phyloP scores from a whole-genome alignment of 2,329 filamentous ascomycete genomes.

The Grosmannia huntii region DNA sequence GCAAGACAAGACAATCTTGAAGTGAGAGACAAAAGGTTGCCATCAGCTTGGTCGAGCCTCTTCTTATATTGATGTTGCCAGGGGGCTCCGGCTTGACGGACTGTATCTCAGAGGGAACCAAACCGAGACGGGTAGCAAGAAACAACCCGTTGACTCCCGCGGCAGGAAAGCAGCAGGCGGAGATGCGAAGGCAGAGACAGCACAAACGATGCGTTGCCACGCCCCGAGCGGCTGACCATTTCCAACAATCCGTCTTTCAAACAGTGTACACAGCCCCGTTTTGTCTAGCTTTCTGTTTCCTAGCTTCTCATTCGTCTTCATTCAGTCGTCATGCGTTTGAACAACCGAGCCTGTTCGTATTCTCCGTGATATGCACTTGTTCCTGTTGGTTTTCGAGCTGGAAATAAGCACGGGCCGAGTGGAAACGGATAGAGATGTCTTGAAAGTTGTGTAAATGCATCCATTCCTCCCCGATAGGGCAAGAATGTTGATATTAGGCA shows the following conservation, averaged over 20 bases:
- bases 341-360: neutral
- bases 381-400: neutral
- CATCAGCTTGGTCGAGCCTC: neutral
- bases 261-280: neutral
- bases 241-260: neutral
- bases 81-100: neutral
- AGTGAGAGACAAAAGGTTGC: neutral
- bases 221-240: neutral
- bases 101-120: neutral
- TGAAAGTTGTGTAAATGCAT: conserved; percentile 1
- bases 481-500: neutral
- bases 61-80: neutral
- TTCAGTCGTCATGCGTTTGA: neutral
- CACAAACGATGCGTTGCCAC: neutral
- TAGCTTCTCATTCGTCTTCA: neutral
- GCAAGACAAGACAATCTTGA: neutral
- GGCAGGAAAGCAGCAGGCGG: neutral
- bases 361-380: neutral
- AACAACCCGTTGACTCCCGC: neutral
- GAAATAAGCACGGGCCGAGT: neutral
- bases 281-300: neutral
- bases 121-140: neutral
- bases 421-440: conserved; percentile 1
- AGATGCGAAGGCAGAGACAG: neutral
- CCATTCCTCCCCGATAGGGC: neutral